Evolutionary conservation across 768 basidiomycete genomes (phyloP), one percentile per base, ranked within the genome.

Genomic region (Suillus sp.): DNA sequence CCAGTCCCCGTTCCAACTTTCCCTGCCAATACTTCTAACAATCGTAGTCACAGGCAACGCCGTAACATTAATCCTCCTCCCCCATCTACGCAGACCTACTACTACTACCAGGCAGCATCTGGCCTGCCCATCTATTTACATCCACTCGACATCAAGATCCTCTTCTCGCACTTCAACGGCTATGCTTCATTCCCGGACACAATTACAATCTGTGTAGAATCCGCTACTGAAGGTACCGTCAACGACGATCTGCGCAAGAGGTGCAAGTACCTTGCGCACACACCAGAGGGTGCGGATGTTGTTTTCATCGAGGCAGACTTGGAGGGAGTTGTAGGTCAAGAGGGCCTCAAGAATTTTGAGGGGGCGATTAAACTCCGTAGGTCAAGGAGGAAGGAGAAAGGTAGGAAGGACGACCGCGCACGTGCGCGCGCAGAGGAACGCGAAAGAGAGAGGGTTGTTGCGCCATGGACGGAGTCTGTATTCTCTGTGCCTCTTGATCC

Each of bases 231-330:
- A 72, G 86, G 91, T 50, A 86, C 90, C 0, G 90, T 99, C 67
- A 93, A 96, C 74, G 95, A 96, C 64, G 95, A 97, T 64, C 80
- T 99, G 32, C 88, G 96, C 55, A 92, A 94, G 76, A 89, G 96
- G 37, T 98, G 94, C 81, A 96, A 96, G 73, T 99, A 98, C 75
- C 89, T 99, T 65, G 87, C 87, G 4, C 96, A 99, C 75, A 82
- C 98, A 68, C 93, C 96, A 1, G 89, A 93, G 62, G 89, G 93
- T 50, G 89, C 93, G 42, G 96, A 99, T 70, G 93, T 98, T 51
- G 90, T 95, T 27, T 98, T 98, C 75, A 80, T 98, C 60, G 96
- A 99, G 76, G 87, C 93, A 9, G 90, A 96, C 71, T 78, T 99
- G 20, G 81, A 84, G 62, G 81, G 80, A 8, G 91, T 96, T 40